Percentiles rank a stretch among this genome's conserved stretches.
These are phyloP conservation scores for Penicillium flavigenum DNA, from an alignment of 495 filamentous ascomycete species.

Conservation along the genomic window DNA sequence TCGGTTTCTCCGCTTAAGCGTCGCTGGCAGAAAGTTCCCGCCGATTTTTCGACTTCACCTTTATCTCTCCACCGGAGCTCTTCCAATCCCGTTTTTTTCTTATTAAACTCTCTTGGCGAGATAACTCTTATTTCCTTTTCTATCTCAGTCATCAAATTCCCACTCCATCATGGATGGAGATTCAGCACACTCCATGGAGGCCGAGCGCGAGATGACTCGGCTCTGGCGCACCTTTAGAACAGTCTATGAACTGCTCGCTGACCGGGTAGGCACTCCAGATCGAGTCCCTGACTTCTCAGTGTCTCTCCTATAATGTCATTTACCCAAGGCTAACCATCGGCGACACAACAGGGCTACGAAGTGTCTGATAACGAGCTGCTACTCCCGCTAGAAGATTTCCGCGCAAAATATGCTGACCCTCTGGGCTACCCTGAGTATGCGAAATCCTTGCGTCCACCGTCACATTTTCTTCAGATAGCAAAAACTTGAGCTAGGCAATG, in stretches of 20 bases:
- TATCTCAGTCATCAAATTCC: neutral
- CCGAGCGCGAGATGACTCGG: constrained; percentile 65
- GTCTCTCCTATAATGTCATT: neutral
- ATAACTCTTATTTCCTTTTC: neutral
- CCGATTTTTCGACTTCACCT: constrained; percentile 33
- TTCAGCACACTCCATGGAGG: constrained; percentile 49
- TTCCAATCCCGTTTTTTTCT: constrained; percentile 10
- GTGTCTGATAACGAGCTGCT: constrained; percentile 83
- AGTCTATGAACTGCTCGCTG: constrained; percentile 81
- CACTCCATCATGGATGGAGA: constrained; percentile 54
- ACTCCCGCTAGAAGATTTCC: constrained; percentile 77
- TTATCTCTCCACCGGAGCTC: constrained; percentile 18
- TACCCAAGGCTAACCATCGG: constrained; percentile 19
- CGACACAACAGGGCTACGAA: constrained; percentile 73
- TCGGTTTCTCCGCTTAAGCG: constrained; percentile 34
- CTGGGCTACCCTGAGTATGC: constrained; percentile 72
- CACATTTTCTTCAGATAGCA: neutral
- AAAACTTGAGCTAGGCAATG: neutral
- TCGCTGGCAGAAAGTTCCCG: constrained; percentile 36
- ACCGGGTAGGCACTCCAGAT: constrained; percentile 57
- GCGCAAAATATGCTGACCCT: constrained; percentile 58
- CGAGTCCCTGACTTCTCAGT: neutral
- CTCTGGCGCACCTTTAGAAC: constrained; percentile 89
- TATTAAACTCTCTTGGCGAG: neutral
- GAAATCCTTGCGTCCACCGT: neutral